phyloP scores from a whole-genome alignment of 345 rosid genomes.

The Conringia planisiliqua region DNA sequence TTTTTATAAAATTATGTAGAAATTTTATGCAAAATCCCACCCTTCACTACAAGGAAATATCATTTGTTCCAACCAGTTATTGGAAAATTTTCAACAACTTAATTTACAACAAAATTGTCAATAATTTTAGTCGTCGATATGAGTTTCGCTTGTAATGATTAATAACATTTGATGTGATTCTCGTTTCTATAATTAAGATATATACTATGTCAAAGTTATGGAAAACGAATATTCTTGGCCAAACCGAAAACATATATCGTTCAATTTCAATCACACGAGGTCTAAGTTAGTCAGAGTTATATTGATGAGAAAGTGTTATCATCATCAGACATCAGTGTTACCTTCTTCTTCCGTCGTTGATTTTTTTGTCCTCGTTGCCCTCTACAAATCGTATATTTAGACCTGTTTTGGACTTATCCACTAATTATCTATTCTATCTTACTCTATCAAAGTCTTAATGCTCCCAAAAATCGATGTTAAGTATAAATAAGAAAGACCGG shows the following conservation, averaged over 20 bases:
- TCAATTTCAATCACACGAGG: constrained; percentile 24
- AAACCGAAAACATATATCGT: not conserved
- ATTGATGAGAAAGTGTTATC: constrained; percentile 21
- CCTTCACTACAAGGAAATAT: too few relatives aligned
- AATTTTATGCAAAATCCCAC: too few relatives aligned
- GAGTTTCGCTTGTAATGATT: not conserved
- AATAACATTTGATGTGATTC: not conserved
- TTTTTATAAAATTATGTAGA: too few relatives aligned
- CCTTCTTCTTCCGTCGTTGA: constrained; percentile 39
- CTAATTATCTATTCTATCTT: not conserved
- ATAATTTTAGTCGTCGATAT: not conserved
- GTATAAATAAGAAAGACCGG: constrained; percentile 1
- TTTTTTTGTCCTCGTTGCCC: constrained; percentile 6
- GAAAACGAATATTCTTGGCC: constrained; percentile 1
- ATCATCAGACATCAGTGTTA: not conserved
- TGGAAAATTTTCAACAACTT: not conserved
- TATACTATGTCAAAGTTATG: not conserved
- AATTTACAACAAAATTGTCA: not conserved
- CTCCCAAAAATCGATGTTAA: not conserved
- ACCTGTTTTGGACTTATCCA: constrained; percentile 25
- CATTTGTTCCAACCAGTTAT: too few relatives aligned
- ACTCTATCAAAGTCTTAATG: not conserved
- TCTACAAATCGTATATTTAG: constrained; percentile 21
- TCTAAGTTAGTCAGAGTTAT: constrained; percentile 20
- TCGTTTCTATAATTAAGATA: not conserved